phyloP scores from a whole-genome alignment of 2,329 filamentous ascomycete genomes.

The Penicillium sp. region DNA sequence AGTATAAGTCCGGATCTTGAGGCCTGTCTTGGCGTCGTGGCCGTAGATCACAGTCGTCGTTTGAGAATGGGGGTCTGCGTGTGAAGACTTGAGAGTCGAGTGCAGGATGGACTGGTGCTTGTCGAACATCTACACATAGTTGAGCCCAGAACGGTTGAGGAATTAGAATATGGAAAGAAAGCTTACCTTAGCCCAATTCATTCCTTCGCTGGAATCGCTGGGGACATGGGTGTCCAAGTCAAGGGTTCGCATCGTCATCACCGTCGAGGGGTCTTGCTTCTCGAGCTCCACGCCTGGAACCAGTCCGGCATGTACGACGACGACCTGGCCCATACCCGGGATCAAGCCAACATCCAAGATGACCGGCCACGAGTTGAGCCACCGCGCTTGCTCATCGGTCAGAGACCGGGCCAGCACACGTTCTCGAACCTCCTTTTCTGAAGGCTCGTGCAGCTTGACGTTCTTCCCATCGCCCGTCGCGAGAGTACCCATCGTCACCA shows the following conservation, averaged over 20 bases:
- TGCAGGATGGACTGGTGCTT: conserved; percentile 44
- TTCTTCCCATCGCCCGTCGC: background rate
- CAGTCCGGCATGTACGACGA: conserved; percentile 83
- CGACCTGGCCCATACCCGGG: conserved; percentile 62
- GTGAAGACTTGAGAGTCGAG: conserved; percentile 21
- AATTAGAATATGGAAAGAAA: conserved; percentile 1
- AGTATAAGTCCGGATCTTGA: conserved; percentile 68
- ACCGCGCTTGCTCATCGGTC: conserved; percentile 63
- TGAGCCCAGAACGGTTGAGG: conserved; percentile 3
- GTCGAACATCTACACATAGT: conserved; percentile 52
- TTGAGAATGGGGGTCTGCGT: conserved; percentile 24
- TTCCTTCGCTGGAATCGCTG: conserved; percentile 54
- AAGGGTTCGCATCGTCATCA: conserved; percentile 91
- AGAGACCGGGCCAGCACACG: conserved; percentile 60
- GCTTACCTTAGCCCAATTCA: conserved; percentile 65
- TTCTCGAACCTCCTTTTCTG: conserved; percentile 39
- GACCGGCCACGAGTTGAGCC: conserved; percentile 72
- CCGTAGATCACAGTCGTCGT: conserved; percentile 79
- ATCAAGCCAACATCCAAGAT: conserved; percentile 72
- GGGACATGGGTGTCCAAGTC: conserved; percentile 64
- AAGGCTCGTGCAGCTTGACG: conserved; percentile 27
- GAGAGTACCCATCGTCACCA: conserved; percentile 32
- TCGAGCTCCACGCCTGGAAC: conserved; percentile 72
- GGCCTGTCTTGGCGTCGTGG: conserved; percentile 75
- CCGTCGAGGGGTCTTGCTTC: conserved; percentile 73